phyloP scores from a whole-genome alignment of 208 protist species.

The Acanthamoeba castellanii region DNA sequence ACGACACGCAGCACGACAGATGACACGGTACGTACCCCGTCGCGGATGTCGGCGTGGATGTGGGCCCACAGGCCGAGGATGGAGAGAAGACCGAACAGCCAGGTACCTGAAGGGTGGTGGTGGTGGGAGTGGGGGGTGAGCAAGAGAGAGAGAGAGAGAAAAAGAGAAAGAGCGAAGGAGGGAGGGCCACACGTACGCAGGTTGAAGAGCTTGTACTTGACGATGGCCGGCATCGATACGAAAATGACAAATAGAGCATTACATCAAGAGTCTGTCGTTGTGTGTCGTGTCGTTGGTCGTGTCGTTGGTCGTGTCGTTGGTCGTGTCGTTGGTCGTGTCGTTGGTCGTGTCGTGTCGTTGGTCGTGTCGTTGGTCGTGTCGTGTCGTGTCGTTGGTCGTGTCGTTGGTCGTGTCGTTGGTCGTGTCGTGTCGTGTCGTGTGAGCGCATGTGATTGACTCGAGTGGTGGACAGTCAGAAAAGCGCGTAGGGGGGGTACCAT shows the following conservation, averaged over 20 bases:
- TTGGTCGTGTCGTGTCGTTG: no score
- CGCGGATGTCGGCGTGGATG: constrained; percentile 24
- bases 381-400: background rate
- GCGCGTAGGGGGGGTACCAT: background rate
- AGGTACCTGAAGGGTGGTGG: background rate
- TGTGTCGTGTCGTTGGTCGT: no score
- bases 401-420: background rate
- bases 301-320: no score
- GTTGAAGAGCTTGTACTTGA: constrained; percentile 71
- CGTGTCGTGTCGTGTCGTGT: background rate
- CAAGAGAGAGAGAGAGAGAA: background rate
- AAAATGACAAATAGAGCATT: constrained; percentile 12
- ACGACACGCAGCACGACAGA: background rate
- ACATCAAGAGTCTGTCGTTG: background rate
- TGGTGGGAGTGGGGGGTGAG: background rate
- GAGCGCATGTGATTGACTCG: no score
- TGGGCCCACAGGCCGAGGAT: constrained; percentile 3
- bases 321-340: no score
- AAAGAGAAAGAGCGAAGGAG: background rate
- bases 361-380: background rate
- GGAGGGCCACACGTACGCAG: background rate
- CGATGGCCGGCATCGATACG: constrained; percentile 34
- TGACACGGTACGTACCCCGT: background rate
- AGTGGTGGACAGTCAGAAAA: background rate
- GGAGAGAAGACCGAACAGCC: constrained; percentile 23